phyloP scores from a whole-genome alignment of 805 yeast species.

The Saccharomycopsis vini region DNA sequence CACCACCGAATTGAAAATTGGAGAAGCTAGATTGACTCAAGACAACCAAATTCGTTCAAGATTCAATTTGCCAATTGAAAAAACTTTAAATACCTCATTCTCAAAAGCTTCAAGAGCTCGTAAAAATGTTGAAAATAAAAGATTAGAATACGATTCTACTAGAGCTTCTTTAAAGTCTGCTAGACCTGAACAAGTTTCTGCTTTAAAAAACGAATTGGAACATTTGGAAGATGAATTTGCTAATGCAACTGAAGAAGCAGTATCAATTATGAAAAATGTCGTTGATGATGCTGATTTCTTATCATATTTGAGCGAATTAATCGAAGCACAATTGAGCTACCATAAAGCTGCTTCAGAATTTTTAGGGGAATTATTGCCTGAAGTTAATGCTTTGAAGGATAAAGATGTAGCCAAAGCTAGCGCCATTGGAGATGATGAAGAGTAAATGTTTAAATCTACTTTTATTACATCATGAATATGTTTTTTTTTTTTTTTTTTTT shows the following conservation, averaged over 20 bases:
- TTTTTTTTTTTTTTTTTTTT: too few species aligned
- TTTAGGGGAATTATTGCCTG: conserved; percentile 55
- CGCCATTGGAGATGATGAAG: conserved; percentile 18
- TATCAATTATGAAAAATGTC: conserved; percentile 71
- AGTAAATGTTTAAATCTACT: background rate
- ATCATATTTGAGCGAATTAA: conserved; percentile 56
- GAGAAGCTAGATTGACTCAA: conserved; percentile 75
- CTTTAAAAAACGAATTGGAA: conserved; percentile 68
- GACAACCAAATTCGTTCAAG: conserved; percentile 62
- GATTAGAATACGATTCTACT: conserved; percentile 73
- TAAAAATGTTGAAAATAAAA: conserved; percentile 64
- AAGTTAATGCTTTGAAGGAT: conserved; percentile 50
- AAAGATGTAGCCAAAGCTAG: conserved; percentile 31
- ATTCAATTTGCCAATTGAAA: conserved; percentile 58
- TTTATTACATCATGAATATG: background rate
- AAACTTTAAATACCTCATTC: conserved; percentile 52
- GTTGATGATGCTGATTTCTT: conserved; percentile 63
- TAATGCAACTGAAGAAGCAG: conserved; percentile 82
- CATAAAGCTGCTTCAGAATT: conserved; percentile 67
- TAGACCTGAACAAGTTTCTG: conserved; percentile 64
- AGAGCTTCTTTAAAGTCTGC: conserved; percentile 42
- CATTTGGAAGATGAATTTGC: conserved; percentile 85
- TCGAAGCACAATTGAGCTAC: conserved; percentile 72
- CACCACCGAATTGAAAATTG: conserved; percentile 62
- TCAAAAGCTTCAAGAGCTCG: conserved; percentile 60